phyloP scores from a whole-genome alignment of 2,329 filamentous ascomycete genomes.

The Botrytis cinerea region DNA sequence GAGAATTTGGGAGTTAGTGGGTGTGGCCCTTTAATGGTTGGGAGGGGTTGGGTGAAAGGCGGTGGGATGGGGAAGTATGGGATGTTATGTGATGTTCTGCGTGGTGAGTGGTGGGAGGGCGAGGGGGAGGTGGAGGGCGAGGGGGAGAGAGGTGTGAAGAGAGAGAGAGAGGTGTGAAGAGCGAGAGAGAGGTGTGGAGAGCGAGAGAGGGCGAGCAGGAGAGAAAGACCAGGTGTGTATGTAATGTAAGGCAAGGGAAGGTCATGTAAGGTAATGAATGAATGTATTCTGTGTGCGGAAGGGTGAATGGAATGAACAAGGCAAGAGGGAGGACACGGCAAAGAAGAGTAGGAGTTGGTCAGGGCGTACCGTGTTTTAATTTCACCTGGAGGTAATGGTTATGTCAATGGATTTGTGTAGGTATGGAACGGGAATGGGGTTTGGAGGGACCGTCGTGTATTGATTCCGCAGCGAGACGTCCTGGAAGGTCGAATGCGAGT shows the following conservation, averaged over 20 bases:
- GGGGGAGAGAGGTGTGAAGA: not conserved
- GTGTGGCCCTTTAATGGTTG: conserved; percentile 23
- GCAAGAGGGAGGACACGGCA: not conserved
- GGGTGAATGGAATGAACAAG: not conserved
- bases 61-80: conserved; percentile 6
- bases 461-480: not conserved
- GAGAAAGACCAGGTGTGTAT: not conserved
- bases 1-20: conserved; percentile 24
- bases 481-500: not conserved
- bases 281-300: not conserved
- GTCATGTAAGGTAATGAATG: not conserved
- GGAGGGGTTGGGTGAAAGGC: conserved; percentile 24
- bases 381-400: not conserved
- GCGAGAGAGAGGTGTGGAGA: not conserved
- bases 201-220: not conserved
- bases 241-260: not conserved
- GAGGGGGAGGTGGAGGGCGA: not conserved
- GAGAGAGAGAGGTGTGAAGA: not conserved
- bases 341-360: conserved; percentile 19
- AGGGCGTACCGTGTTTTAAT: conserved; percentile 18
- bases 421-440: not conserved
- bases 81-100: not conserved
- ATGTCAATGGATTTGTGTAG: not conserved
- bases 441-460: not conserved
- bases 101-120: not conserved